Evolutionary conservation across 345 rosid species (phyloP).

Genomic region (Linum lewisii): DNA sequence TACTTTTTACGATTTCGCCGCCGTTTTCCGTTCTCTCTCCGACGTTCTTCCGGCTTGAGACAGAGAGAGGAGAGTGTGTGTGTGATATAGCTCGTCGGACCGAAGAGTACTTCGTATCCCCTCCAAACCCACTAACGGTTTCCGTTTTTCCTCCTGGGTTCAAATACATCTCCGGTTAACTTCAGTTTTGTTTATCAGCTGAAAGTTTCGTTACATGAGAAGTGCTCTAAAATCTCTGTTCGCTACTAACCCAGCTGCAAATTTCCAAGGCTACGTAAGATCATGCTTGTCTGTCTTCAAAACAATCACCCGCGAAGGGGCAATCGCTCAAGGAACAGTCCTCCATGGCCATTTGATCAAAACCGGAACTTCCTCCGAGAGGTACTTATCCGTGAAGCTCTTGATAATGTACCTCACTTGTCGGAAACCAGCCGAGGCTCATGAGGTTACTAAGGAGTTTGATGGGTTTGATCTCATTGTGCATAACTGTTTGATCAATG

Average conservation of each 20-base stretch:
- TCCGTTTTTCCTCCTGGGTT: no score
- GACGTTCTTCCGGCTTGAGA: no score
- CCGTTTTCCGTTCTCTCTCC: no score
- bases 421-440: constrained; percentile 31
- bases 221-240: constrained; percentile 21
- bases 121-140: no score
- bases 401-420: constrained; percentile 37
- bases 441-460: constrained; percentile 33
- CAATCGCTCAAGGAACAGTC: constrained; percentile 24
- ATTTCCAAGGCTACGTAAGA: constrained; percentile 19
- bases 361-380: constrained; percentile 31
- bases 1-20: no score
- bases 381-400: constrained; percentile 35
- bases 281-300: constrained; percentile 24
- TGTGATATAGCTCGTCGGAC: no score
- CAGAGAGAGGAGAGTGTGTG: no score
- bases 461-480: constrained; percentile 35
- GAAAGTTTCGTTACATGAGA: constrained; percentile 17
- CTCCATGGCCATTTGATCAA: constrained; percentile 43
- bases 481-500: constrained; percentile 39
- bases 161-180: no score
- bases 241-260: constrained; percentile 12
- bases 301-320: constrained; percentile 21
- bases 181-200: no score
- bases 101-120: no score